Base-by-base conservation (phyloP, 768 basidiomycete genomes). In the Amanita rimosa region DNA sequence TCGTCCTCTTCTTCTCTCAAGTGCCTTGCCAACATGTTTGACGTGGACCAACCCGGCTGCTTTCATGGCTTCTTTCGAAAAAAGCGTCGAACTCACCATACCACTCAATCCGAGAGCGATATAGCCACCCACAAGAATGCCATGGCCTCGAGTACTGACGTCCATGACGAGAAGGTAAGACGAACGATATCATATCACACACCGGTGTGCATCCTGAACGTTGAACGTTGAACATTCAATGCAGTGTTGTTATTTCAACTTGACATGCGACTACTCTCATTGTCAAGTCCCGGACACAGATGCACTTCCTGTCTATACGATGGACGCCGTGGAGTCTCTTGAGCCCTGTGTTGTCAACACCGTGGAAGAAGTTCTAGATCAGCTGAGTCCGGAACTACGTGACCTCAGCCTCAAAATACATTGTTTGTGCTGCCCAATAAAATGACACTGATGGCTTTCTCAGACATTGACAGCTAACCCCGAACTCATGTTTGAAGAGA, bases 361-460 rank as follows among this genome's bases (percentile, higher is more conserved):
- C 6, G 74, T 90, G 49, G 77, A 81, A 46, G 54, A 59, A 3
- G 67, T 67, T 36, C 55, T 91, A 44, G 72, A 82, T 55, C 59
- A 67, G 45, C 64, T 83, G 11, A 68, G 71, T 46, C 53, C 67
- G 5, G 63, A 75, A 44, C 68, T 91, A 35, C 75, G 85, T 21
- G 60, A 73, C 19, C 64, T 91, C 35, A 88, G 85, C 58, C 60
- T 86, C 53, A 67, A 76, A 24, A 85, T 91, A 31, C 85, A 87
- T 57, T 73, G 87, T 88, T 58, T 52, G 74, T 53, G 21, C 38
- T 17, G 7, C 33, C 19, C 22, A 27, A 6, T 17, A 13, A 35
- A n/a, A 34, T 31, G 10, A 17, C 26, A 50, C 9, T 17, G 36
- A 26, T 10, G 26, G 42, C 45, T 39, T 38, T 19, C 46, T 45